Percentiles rank a stretch among this genome's conserved stretches.
Evolutionary conservation across 257 asterid species (phyloP).

Genomic region (Jacaranda copaia): DNA sequence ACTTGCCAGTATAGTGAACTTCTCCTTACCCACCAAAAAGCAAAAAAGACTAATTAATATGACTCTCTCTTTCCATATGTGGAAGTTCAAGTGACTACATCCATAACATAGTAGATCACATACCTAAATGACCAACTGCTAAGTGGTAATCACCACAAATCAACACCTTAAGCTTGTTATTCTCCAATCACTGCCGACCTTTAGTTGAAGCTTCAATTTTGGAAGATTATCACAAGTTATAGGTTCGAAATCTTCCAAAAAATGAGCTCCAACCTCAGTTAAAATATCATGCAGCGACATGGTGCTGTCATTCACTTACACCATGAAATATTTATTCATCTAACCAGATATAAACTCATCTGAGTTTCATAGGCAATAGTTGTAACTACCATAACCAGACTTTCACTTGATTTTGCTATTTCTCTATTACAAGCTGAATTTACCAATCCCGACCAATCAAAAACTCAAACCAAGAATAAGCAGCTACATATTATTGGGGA

Average conservation of each 20-base stretch:
- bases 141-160: neutral
- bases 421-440: slow-evolving; percentile 2
- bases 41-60: neutral
- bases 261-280: neutral
- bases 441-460: slow-evolving; percentile 21
- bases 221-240: neutral
- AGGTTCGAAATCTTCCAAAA: neutral
- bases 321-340: neutral
- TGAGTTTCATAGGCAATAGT: neutral
- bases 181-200: neutral
- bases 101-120: neutral
- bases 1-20: neutral
- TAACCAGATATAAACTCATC: neutral
- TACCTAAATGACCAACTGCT: neutral
- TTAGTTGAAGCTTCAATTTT: neutral
- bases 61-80: neutral
- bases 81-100: neutral
- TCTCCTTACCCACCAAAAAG: slow-evolving; percentile 1
- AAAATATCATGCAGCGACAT: neutral
- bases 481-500: slow-evolving; percentile 5
- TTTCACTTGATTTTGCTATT: neutral
- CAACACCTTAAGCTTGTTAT: neutral
- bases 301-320: neutral
- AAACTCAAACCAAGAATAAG: slow-evolving; percentile 25
- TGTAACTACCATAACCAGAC: neutral